These are phyloP conservation scores for Stentor coeruleus DNA, from an alignment of 73 alveolate genomes.

Conservation along the genomic window DNA sequence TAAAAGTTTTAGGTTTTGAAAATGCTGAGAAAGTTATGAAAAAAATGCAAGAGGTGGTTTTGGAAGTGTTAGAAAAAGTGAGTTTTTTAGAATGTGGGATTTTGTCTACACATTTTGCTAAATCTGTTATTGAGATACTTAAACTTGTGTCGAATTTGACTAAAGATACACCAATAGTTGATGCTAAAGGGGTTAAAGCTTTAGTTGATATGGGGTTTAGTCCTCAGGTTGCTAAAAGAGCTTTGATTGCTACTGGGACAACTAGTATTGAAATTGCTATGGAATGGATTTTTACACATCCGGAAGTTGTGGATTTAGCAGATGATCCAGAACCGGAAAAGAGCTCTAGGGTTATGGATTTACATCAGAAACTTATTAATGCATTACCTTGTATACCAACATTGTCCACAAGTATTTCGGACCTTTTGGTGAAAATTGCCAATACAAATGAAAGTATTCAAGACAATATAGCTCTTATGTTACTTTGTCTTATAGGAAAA, in stretches of 20 bases:
- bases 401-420: not conserved
- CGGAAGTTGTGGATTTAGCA: slow-evolving; percentile 16
- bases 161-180: slow-evolving; percentile 16
- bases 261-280: slow-evolving; percentile 20
- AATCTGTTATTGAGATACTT: not conserved
- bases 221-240: not conserved
- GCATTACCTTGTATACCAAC: not conserved
- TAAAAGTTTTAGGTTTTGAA: not conserved
- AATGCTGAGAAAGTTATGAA: not conserved
- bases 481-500: not conserved
- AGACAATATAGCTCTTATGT: not conserved
- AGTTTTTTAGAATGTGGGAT: not conserved
- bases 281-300: slow-evolving; percentile 30
- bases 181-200: not conserved
- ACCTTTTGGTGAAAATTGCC: not conserved
- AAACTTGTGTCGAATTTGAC: not conserved
- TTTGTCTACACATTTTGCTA: not conserved
- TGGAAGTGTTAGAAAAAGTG: not conserved
- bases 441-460: not conserved
- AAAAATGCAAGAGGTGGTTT: slow-evolving; percentile 10
- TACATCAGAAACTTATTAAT: slow-evolving; percentile 1
- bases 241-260: slow-evolving; percentile 20
- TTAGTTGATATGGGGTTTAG: slow-evolving; percentile 26
- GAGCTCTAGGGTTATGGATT: not conserved
- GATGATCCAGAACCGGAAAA: not conserved